Conservation (phyloP, 148 eudicot species). For the Bassia scoparia region DNA sequence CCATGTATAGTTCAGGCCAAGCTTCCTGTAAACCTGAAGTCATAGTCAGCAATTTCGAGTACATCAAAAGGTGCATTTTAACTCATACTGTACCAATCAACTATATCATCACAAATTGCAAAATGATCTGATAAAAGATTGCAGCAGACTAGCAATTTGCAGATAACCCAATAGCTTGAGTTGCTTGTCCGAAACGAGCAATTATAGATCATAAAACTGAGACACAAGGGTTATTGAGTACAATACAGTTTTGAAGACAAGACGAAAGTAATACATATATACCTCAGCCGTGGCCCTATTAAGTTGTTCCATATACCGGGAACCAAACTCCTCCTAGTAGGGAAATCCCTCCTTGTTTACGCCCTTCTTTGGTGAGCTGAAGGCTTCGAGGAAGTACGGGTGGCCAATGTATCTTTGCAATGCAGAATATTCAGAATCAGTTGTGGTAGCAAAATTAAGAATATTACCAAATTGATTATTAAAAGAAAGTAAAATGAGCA, state of each 20-base stretch:
- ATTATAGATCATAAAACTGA: too few relatives aligned
- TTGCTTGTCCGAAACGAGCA: too few relatives aligned
- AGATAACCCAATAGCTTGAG: too few relatives aligned
- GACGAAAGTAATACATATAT: too few relatives aligned
- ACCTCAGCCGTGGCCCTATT: conserved; percentile 58
- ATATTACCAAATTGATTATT: neutral
- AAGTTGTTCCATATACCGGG: conserved; percentile 44
- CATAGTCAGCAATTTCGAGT: neutral
- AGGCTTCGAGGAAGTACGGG: conserved; percentile 68
- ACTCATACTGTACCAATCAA: neutral
- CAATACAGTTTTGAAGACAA: neutral
- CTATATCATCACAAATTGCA: neutral
- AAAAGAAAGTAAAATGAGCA: too few relatives aligned
- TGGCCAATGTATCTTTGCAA: conserved; percentile 71
- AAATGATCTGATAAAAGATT: too few relatives aligned
- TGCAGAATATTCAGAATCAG: conserved; percentile 6
- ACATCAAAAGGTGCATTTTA: too few relatives aligned
- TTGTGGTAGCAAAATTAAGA: neutral
- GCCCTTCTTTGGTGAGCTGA: conserved; percentile 71
- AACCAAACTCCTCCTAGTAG: conserved; percentile 51
- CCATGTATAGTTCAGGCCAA: conserved; percentile 71
- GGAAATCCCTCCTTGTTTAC: conserved; percentile 55
- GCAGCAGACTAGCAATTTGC: neutral
- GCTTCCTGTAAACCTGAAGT: conserved; percentile 55
- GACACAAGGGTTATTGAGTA: too few relatives aligned